These are phyloP conservation scores for Cercospora zeina DNA, from an alignment of 2,329 filamentous ascomycete species.

Conservation along the genomic window DNA sequence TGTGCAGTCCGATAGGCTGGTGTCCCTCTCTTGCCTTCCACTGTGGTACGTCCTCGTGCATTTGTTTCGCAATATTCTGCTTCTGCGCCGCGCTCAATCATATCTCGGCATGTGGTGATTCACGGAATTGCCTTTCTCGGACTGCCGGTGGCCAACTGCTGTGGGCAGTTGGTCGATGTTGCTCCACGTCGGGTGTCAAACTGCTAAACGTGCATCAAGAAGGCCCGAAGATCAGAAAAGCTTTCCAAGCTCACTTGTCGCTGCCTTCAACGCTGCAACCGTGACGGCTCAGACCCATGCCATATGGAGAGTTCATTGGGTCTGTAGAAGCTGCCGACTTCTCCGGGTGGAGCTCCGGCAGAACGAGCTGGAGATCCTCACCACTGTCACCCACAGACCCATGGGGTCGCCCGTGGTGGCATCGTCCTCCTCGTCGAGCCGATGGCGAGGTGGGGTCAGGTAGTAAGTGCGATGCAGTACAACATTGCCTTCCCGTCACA, in stretches of 20 bases:
- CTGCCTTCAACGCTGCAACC: not conserved
- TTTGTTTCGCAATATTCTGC: not conserved
- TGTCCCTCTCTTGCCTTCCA: not conserved
- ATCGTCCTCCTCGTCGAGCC: constrained; percentile 14
- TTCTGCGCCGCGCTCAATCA: not conserved
- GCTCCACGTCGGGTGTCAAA: constrained; percentile 12
- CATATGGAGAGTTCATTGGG: constrained; percentile 1
- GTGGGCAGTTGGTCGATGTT: not conserved
- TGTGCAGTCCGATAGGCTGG: not conserved
- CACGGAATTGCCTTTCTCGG: not conserved
- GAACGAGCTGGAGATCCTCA: constrained; percentile 6
- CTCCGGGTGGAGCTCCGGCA: constrained; percentile 8
- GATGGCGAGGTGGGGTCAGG: constrained; percentile 24
- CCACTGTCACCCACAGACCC: constrained; percentile 10
- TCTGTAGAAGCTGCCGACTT: not conserved
- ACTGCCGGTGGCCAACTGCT: not conserved
- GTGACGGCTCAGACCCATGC: not conserved
- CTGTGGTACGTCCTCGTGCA: not conserved
- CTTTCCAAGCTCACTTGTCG: constrained; percentile 1
- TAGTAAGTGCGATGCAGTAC: constrained; percentile 25
- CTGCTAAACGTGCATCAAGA: constrained; percentile 1
- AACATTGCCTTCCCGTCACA: constrained; percentile 1
- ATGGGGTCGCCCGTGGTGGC: constrained; percentile 20
- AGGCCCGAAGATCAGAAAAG: constrained; percentile 1
- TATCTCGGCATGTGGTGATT: not conserved